Percentiles rank a stretch among this genome's conserved stretches.
These are phyloP conservation scores for Conticribra guillardii DNA, from an alignment of 108 stramenopile genomes.

Conservation along the genomic window DNA sequence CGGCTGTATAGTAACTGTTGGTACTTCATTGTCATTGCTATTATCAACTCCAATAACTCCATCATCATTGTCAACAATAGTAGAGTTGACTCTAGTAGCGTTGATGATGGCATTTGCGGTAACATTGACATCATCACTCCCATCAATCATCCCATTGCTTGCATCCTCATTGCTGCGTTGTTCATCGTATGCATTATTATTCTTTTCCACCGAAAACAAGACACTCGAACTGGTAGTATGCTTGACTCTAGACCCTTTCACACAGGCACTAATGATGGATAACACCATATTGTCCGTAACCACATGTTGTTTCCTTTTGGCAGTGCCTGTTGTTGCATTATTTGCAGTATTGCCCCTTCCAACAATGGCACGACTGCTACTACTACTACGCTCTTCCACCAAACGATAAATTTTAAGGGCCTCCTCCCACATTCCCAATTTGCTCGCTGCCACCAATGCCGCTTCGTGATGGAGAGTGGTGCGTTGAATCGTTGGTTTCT, in stretches of 20 bases:
- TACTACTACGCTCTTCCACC: constrained; percentile 37
- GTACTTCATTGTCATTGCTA: background rate
- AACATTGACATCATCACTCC: too few relatives aligned
- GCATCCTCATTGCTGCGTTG: too few relatives aligned
- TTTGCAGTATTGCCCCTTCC: constrained; percentile 11
- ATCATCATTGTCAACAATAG: background rate
- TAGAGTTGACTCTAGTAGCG: background rate
- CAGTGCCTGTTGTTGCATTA: background rate
- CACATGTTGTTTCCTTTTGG: constrained; percentile 1
- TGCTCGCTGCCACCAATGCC: constrained; percentile 77
- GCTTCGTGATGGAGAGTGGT: constrained; percentile 74
- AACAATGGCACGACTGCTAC: constrained; percentile 1
- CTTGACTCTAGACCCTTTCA: constrained; percentile 50
- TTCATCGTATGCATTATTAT: background rate
- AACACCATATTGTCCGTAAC: constrained; percentile 80
- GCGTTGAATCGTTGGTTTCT: constrained; percentile 43
- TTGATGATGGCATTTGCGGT: background rate
- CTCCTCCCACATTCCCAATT: constrained; percentile 76
- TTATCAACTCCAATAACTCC: too few relatives aligned
- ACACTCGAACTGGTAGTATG: constrained; percentile 9
- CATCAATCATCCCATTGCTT: too few relatives aligned
- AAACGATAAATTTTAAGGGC: constrained; percentile 66
- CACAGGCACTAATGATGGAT: constrained; percentile 59
- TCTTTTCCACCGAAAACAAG: background rate
- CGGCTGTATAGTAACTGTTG: background rate